phyloP scores from a whole-genome alignment of 768 basidiomycete genomes.

The Psilocybe subaeruginosa region DNA sequence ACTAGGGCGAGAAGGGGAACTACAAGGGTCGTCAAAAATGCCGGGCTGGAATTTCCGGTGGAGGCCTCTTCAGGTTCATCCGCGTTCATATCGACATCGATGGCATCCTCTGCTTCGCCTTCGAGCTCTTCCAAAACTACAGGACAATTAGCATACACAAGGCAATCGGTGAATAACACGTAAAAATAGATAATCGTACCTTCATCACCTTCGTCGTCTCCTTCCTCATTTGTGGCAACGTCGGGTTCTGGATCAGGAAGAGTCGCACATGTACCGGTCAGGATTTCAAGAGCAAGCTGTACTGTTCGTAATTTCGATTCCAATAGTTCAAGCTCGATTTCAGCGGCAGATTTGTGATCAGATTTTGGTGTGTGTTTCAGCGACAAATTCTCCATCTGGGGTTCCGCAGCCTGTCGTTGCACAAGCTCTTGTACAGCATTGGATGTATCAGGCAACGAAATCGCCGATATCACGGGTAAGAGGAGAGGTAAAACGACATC shows the following conservation, averaged over 20 bases:
- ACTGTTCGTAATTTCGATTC: slow-evolving; percentile 75
- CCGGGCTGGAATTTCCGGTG: slow-evolving; percentile 30
- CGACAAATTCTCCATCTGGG: slow-evolving; percentile 42
- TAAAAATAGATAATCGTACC: neutral
- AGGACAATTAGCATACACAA: neutral
- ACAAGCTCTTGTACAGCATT: slow-evolving; percentile 55
- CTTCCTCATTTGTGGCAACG: slow-evolving; percentile 36
- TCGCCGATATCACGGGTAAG: slow-evolving; percentile 62
- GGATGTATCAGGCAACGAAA: slow-evolving; percentile 55
- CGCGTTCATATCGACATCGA: slow-evolving; percentile 43
- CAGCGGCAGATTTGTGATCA: slow-evolving; percentile 73
- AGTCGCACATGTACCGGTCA: slow-evolving; percentile 88
- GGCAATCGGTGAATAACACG: neutral
- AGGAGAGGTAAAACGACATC: slow-evolving; percentile 75
- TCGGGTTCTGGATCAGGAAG: slow-evolving; percentile 73
- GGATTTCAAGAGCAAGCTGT: slow-evolving; percentile 83
- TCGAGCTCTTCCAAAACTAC: slow-evolving; percentile 16
- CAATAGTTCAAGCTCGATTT: slow-evolving; percentile 71
- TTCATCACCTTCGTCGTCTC: slow-evolving; percentile 33
- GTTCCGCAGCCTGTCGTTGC: slow-evolving; percentile 46
- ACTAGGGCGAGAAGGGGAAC: slow-evolving; percentile 58
- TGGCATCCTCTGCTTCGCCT: slow-evolving; percentile 24
- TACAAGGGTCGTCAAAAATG: slow-evolving; percentile 65
- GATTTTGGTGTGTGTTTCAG: slow-evolving; percentile 70
- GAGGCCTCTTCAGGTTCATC: slow-evolving; percentile 41